These are phyloP conservation scores for Aquilaria sinensis DNA, from an alignment of 345 rosid genomes.

Conservation along the genomic window DNA sequence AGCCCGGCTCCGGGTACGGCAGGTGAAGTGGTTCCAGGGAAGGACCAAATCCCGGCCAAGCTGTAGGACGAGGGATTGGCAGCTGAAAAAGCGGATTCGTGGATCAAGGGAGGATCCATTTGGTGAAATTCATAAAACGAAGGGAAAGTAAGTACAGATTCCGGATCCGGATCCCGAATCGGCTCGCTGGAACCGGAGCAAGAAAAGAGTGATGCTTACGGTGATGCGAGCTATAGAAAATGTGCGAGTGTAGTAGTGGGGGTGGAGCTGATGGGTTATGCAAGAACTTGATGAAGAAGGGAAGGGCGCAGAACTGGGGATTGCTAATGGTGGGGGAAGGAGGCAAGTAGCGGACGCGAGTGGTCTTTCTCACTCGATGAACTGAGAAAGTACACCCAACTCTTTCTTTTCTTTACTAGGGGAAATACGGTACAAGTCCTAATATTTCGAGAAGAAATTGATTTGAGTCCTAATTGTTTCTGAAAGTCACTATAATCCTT, in stretches of 20 bases:
- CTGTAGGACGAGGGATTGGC: constrained; percentile 80
- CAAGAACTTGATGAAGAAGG: neutral
- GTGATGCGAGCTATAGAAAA: neutral
- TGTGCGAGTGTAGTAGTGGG: neutral
- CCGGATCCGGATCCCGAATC: constrained; percentile 28
- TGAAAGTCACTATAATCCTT: too few relatives aligned
- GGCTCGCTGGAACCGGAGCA: neutral
- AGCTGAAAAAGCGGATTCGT: constrained; percentile 70
- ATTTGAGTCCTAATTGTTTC: too few relatives aligned
- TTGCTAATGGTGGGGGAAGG: neutral
- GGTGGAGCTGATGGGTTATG: neutral
- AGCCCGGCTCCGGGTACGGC: constrained; percentile 26
- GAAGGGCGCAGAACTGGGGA: neutral
- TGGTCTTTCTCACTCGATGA: too few relatives aligned
- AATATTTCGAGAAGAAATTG: too few relatives aligned
- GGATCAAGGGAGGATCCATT: constrained; percentile 87
- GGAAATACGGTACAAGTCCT: too few relatives aligned
- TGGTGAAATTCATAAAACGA: constrained; percentile 9
- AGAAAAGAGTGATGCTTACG: neutral
- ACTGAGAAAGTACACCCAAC: too few relatives aligned
- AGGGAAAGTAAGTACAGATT: constrained; percentile 15
- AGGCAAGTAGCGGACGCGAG: too few relatives aligned
- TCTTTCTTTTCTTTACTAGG: too few relatives aligned
- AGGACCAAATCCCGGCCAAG: constrained; percentile 90
- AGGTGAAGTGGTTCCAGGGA: constrained; percentile 29